Conservation (phyloP, 2,329 filamentous ascomycete genomes). For the Coniochaeta sp. region DNA sequence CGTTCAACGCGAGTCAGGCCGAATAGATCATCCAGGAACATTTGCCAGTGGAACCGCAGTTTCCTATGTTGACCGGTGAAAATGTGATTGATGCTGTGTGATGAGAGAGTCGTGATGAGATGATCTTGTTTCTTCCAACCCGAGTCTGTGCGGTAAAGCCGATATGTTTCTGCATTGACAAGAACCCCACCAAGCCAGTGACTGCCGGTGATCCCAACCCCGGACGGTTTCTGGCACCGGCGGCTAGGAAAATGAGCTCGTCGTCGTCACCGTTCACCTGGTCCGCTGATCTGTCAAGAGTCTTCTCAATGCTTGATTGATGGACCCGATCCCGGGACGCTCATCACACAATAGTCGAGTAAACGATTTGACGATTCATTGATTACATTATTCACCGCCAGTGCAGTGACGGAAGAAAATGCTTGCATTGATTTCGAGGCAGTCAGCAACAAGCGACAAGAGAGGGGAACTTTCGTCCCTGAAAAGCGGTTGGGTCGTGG, state of each 20-base stretch:
- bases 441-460: neutral
- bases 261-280: too few relatives aligned
- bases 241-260: neutral
- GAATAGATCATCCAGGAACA: too few relatives aligned
- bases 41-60: too few relatives aligned
- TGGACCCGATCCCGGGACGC: neutral
- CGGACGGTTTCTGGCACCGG: neutral
- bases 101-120: neutral
- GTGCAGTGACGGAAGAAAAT: neutral
- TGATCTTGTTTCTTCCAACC: neutral
- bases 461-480: neutral
- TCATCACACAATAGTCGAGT: neutral
- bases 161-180: neutral
- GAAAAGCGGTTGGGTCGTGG: conserved; percentile 6
- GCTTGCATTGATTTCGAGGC: neutral
- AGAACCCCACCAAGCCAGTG: neutral
- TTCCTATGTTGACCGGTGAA: too few relatives aligned
- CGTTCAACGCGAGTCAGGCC: neutral
- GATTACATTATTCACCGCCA: neutral
- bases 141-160: neutral
- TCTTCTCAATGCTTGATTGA: neutral
- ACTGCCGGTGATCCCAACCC: neutral
- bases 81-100: neutral
- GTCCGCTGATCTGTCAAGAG: neutral
- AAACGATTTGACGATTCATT: neutral